Evolutionary conservation across 139 green algal genomes (phyloP), one percentile per base, ranked within the genome.

Genomic region (Zygnema cylindricum): DNA sequence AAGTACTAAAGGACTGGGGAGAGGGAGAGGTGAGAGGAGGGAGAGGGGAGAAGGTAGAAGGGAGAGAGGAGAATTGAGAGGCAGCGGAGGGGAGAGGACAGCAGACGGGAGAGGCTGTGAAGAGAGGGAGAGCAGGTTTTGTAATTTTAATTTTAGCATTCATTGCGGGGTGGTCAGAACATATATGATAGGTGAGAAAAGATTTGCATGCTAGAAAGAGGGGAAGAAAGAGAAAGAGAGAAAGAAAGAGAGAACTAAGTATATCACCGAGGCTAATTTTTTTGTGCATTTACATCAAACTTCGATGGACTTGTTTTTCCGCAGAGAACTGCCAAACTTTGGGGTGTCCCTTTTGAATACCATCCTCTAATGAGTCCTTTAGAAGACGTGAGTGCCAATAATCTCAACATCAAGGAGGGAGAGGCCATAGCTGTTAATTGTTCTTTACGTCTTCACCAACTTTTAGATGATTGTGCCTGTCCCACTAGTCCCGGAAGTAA

Each of bases 341-440:
- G 83, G 69, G 69, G 69, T 7, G 83, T 88, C 0, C 83, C 83
- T 33, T 42, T 88, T 1, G 69, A 82, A 32, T 88, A 88, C 54
- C 57, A 88, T 49, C 40, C 69, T 57, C 33, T 82, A 39, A 35
- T 41, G 35, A 82, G 42, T 1, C 43, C 35, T 7, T 49, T 86
- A 0, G 39, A 49, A 1, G 41, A 86, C 43, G 25, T 86, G 81
- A 23, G 35, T 43, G 36, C 81, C 22, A 41, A 36, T 33, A 88
- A 82, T 73, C 35, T 88, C 38, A 22, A 36, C 21, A 36, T 84
- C 7, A 41, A 38, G 55, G 54, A 42, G 22, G 69, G 41, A 49
- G 82, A 87, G 57, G 55, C 57, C 22, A 11, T 63, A 7, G 2
- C 69, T 38, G 83, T 84, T 22, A 88, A 88, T 69, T 88, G 43